Evolutionary conservation across 208 protist species (phyloP), one percentile per base, ranked within the genome.

Genomic region (Trypanosoma conorhini): DNA sequence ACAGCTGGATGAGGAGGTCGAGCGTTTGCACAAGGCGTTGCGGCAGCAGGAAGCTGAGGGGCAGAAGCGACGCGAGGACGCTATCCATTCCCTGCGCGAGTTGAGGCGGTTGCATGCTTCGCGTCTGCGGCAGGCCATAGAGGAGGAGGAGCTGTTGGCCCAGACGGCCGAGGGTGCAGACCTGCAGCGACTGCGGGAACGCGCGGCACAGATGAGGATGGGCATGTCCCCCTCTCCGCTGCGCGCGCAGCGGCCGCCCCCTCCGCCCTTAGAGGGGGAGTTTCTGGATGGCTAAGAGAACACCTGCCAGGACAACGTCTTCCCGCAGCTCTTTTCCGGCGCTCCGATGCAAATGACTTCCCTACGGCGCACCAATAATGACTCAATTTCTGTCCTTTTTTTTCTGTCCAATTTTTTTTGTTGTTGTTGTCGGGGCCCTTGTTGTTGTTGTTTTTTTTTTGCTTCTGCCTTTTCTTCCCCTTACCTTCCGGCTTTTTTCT

Each of bases 111-210:
- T 22, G 22, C 5, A 3, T 3, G 68, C 60, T 10, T 46, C 68
- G 5, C 1, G 5, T 24, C 24, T 55, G 10, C 57, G 68, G 52
- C 22, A 38, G 21, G 68, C 57, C 13, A 67, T 65, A 42, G 22
- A 59, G n/a, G 24, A 42, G 5, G 60, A 65, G 21, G 55, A 75
- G 24, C 15, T 31, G 38, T 15, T 48, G 30, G 3, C 26, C 10
- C 59, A 68, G 3, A 59, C 71, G 2, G 15, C 70, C 8, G 72
- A 86, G 52, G 77, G 70, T 66, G 75, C 73, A 48, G 79, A 81
- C 62, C 56, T 78, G 61, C n/a, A 72, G 72, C 54, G 68, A 35
- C 71, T 83, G 57, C 80, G 68, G 5, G 30, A 74, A 26, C 33
- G 42, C 17, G 81, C 26, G n/a, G 55, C 65, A 59, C 42, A 38